Conservation (phyloP, 768 basidiomycete species). For the Russula virescens region DNA sequence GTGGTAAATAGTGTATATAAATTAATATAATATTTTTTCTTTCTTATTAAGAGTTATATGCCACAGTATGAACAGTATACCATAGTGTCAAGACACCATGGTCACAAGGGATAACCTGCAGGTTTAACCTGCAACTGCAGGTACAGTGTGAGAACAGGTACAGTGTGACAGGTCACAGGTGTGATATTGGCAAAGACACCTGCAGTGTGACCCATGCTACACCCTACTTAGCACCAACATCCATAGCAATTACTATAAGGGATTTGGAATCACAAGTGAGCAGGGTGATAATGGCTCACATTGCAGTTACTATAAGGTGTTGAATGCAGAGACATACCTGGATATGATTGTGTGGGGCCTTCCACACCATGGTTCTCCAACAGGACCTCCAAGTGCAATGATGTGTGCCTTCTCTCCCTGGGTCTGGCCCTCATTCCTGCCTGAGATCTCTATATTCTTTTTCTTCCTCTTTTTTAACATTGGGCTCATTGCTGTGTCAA, state of each 20-base stretch:
- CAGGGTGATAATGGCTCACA: background rate
- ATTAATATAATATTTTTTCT: no score
- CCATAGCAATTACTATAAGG: background rate
- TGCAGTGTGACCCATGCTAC: background rate
- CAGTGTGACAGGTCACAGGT: no score
- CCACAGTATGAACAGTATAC: no score
- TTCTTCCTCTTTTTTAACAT: slow-evolving; percentile 28
- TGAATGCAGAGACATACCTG: background rate
- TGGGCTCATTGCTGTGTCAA: background rate
- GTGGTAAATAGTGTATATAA: no score
- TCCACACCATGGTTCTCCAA: background rate
- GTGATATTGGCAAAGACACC: no score
- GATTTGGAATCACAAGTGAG: background rate
- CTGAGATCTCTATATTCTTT: no score
- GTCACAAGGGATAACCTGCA: no score
- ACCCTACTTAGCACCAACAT: background rate
- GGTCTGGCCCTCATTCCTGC: background rate
- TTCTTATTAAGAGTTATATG: no score
- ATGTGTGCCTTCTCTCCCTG: background rate
- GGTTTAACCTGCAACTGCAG: no score
- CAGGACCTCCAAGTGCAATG: slow-evolving; percentile 23
- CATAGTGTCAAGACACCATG: no score
- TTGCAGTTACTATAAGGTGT: background rate
- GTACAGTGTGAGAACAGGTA: no score
- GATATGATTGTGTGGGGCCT: background rate